phyloP scores from a whole-genome alignment of 2,329 filamentous ascomycete genomes.

The Sclerotinia borealis region DNA sequence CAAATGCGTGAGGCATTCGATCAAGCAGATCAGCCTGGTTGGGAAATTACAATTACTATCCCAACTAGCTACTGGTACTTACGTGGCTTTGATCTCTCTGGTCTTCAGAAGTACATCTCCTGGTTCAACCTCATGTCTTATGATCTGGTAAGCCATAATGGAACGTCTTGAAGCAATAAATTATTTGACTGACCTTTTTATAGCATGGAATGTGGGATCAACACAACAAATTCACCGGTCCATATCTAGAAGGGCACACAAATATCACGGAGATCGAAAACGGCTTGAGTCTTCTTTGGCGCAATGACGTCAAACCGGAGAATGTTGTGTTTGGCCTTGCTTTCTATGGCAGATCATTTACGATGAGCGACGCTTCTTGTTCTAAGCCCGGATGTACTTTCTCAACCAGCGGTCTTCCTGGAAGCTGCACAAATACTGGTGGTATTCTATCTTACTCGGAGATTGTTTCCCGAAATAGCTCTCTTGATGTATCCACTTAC shows the following conservation, averaged over 20 bases:
- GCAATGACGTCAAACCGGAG: constrained; percentile 35
- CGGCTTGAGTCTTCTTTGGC: constrained; percentile 41
- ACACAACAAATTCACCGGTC: constrained; percentile 28
- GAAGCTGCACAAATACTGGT: no score
- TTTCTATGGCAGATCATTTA: constrained; percentile 38
- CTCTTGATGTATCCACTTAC: constrained; percentile 17
- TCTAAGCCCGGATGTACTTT: constrained; percentile 22
- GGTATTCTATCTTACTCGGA: constrained; percentile 32
- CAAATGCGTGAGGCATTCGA: constrained; percentile 16
- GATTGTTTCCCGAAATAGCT: constrained; percentile 28
- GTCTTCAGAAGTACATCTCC: constrained; percentile 24
- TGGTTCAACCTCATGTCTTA: constrained; percentile 33
- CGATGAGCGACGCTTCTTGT: constrained; percentile 20
- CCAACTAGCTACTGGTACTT: constrained; percentile 31
- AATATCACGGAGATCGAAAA: constrained; percentile 42
- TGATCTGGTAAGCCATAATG: constrained; percentile 16
- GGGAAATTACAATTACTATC: constrained; percentile 35
- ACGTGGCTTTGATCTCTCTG: constrained; percentile 27
- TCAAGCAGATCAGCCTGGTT: not conserved
- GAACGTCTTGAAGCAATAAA: no score
- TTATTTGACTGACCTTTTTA: no score
- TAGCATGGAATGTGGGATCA: constrained; percentile 28
- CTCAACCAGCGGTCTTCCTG: not conserved
- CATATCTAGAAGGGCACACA: constrained; percentile 36
- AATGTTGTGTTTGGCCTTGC: constrained; percentile 41